phyloP scores from a whole-genome alignment of 2,329 filamentous ascomycete genomes.

The Aaosphaeria pasadenensis region DNA sequence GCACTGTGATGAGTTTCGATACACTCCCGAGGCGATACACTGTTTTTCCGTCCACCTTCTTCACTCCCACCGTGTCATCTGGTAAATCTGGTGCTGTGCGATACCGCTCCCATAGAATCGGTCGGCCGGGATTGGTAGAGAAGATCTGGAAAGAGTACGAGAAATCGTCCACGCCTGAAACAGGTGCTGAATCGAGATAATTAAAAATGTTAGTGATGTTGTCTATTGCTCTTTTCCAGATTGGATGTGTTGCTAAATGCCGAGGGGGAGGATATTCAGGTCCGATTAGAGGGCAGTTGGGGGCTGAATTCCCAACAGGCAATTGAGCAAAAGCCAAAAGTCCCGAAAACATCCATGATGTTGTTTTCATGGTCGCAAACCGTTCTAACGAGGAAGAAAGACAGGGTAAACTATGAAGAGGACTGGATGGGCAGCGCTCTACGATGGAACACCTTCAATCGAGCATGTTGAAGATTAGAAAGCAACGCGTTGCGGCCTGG shows the following conservation, averaged over 20 bases:
- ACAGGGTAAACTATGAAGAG: too few species aligned
- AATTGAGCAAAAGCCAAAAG: not conserved
- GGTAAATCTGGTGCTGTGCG: constrained; percentile 15
- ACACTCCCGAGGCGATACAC: constrained; percentile 48
- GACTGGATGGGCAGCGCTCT: too few species aligned
- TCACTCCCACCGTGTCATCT: constrained; percentile 14
- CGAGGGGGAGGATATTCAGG: constrained; percentile 21
- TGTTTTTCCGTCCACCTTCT: constrained; percentile 28
- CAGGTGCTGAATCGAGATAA: constrained; percentile 14
- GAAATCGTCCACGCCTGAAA: constrained; percentile 11
- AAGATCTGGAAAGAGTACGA: constrained; percentile 24
- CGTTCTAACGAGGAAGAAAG: too few species aligned
- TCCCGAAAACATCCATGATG: not conserved
- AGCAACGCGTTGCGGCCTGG: too few species aligned
- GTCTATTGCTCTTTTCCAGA: constrained; percentile 15
- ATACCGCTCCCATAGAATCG: constrained; percentile 18
- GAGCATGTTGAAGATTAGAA: too few species aligned
- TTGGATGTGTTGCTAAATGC: constrained; percentile 14
- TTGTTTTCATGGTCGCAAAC: not conserved
- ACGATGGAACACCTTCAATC: too few species aligned
- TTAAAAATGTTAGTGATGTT: constrained; percentile 18
- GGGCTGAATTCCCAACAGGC: constrained; percentile 8
- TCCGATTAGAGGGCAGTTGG: constrained; percentile 21
- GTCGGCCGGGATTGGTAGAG: constrained; percentile 15
- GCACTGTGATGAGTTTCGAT: constrained; percentile 46